phyloP scores from a whole-genome alignment of 192 early-diverging fungal species.

The Backusella macrospora region DNA sequence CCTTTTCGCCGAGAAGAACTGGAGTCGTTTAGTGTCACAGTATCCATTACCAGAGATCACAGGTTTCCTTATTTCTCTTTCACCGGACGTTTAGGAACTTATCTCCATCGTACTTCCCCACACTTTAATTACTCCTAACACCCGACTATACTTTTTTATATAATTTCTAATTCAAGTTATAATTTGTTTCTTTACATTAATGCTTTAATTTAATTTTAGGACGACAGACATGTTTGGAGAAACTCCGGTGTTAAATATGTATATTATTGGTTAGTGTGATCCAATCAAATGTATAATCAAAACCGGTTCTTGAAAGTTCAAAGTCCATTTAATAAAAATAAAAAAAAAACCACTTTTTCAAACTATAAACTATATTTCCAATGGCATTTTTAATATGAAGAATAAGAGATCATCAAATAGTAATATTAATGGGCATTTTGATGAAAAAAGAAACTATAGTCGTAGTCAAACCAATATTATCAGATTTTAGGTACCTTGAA shows the following conservation, averaged over 20 bases:
- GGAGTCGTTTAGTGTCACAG: not conserved
- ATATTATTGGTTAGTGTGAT: not conserved
- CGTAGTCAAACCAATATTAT: not conserved
- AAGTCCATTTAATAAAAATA: not conserved
- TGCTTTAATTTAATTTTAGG: not conserved
- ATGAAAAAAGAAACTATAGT: not conserved
- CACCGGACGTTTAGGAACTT: slow-evolving; percentile 1
- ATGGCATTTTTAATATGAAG: not conserved
- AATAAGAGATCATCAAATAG: not conserved
- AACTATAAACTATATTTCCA: too few relatives aligned
- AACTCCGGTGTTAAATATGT: not conserved
- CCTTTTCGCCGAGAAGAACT: too few relatives aligned
- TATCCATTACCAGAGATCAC: slow-evolving; percentile 2
- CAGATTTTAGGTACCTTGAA: not conserved
- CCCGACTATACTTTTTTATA: not conserved
- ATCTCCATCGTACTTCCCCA: not conserved
- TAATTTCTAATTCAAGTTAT: not conserved
- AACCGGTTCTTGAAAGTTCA: too few relatives aligned
- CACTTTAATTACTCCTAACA: slow-evolving; percentile 13
- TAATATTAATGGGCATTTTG: not conserved
- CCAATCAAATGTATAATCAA: too few relatives aligned
- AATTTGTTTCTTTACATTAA: slow-evolving; percentile 4
- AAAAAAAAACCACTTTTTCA: too few relatives aligned
- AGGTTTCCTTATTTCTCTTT: not conserved
- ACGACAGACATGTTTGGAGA: not conserved